Base-by-base conservation (phyloP, 768 basidiomycete genomes). In the Pleurotus cornucopiae region DNA sequence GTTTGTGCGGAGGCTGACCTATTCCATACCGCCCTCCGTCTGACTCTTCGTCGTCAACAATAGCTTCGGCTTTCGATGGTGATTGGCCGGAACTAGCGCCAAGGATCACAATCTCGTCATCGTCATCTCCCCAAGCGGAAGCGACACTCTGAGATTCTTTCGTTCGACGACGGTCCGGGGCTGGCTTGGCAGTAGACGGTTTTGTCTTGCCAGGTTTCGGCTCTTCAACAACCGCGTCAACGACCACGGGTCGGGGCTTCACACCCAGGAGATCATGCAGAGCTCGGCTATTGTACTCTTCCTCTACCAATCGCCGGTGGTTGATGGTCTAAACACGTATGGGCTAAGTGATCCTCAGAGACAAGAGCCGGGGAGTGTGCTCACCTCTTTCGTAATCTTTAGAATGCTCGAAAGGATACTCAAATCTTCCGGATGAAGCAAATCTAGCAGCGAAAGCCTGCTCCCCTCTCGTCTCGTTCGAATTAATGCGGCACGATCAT, bases 331-430 rank as follows among this genome's bases (percentile, higher is more conserved):
- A 62, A 3, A 45, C 58, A 46, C 21, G 14, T 38, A 21, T 6
- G 51, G 52, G 25, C 46, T 56, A 20, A 54, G 46, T 53, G 46
- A 51, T 57, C 4, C 25, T 26, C 12, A 51, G 41, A 13, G 25
- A 14, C 57, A 49, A 54, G 61, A 61, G 11, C 9, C 2, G 6
- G 11, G 9, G 3, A 34, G 11, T 34, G 4, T 34, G 30, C 78
- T 60, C 58, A 90, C 93, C 80, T 94, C 89, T 66, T 88, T 85
- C 2, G 91, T 89, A 5, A 96, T 80, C 7, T 89, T 87, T 74
- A 96, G 78, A 26, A 97, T 81, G 30, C 80, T 86, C 2, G 85
- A 82, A 44, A 97, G 67, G 53, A 96, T 87, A 63, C 89, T 92
- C 79, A 88, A 72, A 48, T 89, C 86, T 40, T 85, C 82, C 2